Conservation (phyloP, 441 rosid species). For the Geranium incanum region DNA sequence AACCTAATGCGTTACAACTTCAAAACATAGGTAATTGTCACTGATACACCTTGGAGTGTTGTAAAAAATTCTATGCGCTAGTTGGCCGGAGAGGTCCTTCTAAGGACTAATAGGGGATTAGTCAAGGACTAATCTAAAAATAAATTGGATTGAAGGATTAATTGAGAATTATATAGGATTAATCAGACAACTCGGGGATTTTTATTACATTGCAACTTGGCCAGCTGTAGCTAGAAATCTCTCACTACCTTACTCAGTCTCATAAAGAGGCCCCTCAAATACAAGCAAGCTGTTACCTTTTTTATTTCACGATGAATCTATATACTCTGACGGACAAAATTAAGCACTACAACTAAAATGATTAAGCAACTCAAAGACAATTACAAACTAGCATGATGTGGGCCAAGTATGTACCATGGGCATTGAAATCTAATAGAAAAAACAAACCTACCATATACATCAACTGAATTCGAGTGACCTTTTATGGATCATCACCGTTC, state of each 20-base stretch:
- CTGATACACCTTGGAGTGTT: neutral
- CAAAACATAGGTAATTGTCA: neutral
- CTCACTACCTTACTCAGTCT: neutral
- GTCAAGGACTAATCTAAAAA: too few species aligned
- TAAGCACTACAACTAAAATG: neutral
- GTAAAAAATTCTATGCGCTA: too few species aligned
- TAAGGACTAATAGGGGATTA: too few species aligned
- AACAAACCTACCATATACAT: neutral
- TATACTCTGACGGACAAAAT: neutral
- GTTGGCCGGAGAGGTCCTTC: too few species aligned
- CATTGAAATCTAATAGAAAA: neutral
- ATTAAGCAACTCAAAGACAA: neutral
- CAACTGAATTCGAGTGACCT: neutral
- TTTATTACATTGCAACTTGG: neutral
- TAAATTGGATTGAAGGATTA: too few species aligned
- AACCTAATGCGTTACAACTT: neutral
- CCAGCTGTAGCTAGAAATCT: neutral
- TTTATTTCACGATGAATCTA: neutral
- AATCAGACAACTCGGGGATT: too few species aligned
- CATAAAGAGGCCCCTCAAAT: neutral
- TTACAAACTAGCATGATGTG: neutral
- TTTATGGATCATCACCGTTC: neutral
- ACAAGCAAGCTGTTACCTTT: neutral
- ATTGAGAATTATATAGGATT: too few species aligned
- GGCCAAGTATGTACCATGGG: neutral